A percentile compares a stretch with the other conserved stretches of the same genome.
phyloP scores from a whole-genome alignment of 2,329 filamentous ascomycete species.

The Diplodia intermedia region DNA sequence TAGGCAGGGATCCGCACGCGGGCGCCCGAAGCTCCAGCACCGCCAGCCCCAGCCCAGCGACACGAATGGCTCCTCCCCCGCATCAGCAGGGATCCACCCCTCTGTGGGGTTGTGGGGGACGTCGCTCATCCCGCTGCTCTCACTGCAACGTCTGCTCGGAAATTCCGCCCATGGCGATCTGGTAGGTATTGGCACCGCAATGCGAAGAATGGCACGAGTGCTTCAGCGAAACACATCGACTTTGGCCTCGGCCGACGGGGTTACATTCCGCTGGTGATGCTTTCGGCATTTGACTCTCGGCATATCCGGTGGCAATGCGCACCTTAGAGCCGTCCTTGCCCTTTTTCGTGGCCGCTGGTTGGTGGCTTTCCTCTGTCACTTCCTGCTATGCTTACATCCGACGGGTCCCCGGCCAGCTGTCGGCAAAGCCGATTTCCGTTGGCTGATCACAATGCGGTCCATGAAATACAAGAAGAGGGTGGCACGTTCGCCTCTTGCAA shows the following conservation, averaged over 20 bases:
- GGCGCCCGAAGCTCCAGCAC: background rate
- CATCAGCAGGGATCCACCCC: slow-evolving; percentile 18
- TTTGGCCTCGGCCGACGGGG: background rate
- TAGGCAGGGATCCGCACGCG: background rate
- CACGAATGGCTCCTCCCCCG: slow-evolving; percentile 1
- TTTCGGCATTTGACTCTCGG: slow-evolving; percentile 5
- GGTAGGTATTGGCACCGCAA: background rate
- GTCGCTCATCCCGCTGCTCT: background rate
- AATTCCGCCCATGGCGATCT: slow-evolving; percentile 2
- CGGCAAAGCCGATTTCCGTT: slow-evolving; percentile 14
- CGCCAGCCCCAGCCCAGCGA: background rate
- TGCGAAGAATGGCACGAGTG: no score
- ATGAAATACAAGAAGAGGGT: slow-evolving; percentile 8
- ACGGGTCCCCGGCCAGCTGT: background rate
- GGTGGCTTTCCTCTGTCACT: background rate
- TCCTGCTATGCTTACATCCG: background rate
- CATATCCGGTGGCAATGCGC: slow-evolving; percentile 1
- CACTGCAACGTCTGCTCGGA: slow-evolving; percentile 1
- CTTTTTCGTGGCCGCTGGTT: background rate
- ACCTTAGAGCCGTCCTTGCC: background rate
- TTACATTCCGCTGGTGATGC: background rate
- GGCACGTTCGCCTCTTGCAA: background rate
- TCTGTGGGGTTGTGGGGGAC: slow-evolving; percentile 15
- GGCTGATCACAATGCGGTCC: background rate
- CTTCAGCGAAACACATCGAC: no score